phyloP scores from a whole-genome alignment of 2,329 filamentous ascomycete species.

The Thelonectria olida region DNA sequence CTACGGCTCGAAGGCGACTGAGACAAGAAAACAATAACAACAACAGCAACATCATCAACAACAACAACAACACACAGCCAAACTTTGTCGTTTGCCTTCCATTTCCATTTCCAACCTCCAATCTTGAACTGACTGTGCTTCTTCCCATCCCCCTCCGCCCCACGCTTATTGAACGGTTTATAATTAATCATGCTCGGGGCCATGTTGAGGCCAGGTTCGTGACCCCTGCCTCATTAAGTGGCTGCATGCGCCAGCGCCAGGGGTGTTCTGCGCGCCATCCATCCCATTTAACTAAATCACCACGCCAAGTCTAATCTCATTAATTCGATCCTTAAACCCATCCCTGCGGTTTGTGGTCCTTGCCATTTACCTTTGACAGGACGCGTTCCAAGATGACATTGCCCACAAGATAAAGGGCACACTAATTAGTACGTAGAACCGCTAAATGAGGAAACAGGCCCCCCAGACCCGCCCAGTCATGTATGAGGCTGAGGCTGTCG shows the following conservation, averaged over 20 bases:
- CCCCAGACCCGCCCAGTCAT: not conserved
- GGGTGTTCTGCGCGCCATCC: slow-evolving; percentile 43
- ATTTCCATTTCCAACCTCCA: slow-evolving; percentile 7
- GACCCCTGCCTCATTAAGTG: slow-evolving; percentile 44
- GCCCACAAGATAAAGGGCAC: slow-evolving; percentile 5
- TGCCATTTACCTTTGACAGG: slow-evolving; percentile 25
- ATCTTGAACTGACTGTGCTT: not conserved
- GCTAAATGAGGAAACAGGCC: slow-evolving; percentile 1
- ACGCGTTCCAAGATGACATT: slow-evolving; percentile 29
- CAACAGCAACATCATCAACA: not conserved
- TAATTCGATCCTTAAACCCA: slow-evolving; percentile 31
- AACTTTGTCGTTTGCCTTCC: not conserved
- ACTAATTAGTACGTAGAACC: not conserved
- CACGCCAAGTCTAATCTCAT: slow-evolving; percentile 39
- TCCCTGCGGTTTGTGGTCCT: slow-evolving; percentile 26
- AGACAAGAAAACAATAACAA: slow-evolving; percentile 13
- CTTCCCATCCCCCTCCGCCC: slow-evolving; percentile 15
- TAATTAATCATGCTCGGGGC: slow-evolving; percentile 34
- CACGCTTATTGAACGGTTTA: slow-evolving; percentile 14
- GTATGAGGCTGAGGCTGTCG: slow-evolving; percentile 4
- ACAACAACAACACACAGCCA: slow-evolving; percentile 10
- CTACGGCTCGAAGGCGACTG: slow-evolving; percentile 1
- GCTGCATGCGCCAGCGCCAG: slow-evolving; percentile 42
- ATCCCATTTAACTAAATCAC: slow-evolving; percentile 38
- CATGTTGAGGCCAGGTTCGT: slow-evolving; percentile 34